Conservation (phyloP, 78 protist genomes). For the Dictyostelium brefeldianum region DNA sequence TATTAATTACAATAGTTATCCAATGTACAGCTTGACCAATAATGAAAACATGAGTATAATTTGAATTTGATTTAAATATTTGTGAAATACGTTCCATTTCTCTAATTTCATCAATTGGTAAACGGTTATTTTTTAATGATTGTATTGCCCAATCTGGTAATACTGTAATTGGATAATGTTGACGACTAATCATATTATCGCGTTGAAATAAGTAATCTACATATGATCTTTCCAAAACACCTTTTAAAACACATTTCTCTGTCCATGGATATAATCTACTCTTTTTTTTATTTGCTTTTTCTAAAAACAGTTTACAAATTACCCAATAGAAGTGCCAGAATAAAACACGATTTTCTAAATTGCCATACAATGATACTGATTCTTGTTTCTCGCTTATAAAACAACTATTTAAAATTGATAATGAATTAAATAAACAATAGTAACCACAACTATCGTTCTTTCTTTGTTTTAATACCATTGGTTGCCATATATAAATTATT, state of each 20-base stretch:
- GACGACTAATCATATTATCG: slow-evolving; percentile 45
- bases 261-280: slow-evolving; percentile 56
- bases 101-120: slow-evolving; percentile 48
- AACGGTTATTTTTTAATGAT: slow-evolving; percentile 50
- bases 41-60: slow-evolving; percentile 61
- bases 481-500: slow-evolving; percentile 60
- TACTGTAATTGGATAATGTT: slow-evolving; percentile 66
- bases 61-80: slow-evolving; percentile 10
- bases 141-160: slow-evolving; percentile 60
- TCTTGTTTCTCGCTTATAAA: neutral
- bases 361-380: neutral
- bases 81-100: slow-evolving; percentile 23
- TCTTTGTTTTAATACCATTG: slow-evolving; percentile 59
- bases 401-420: slow-evolving; percentile 22
- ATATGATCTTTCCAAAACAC: slow-evolving; percentile 65
- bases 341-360: slow-evolving; percentile 8
- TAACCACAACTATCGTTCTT: slow-evolving; percentile 81
- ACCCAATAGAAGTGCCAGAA: slow-evolving; percentile 60
- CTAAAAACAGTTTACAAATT: slow-evolving; percentile 2
- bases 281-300: slow-evolving; percentile 33
- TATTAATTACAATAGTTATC: slow-evolving; percentile 62
- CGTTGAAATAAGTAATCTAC: slow-evolving; percentile 40
- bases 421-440: slow-evolving; percentile 66
- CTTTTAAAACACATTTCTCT: slow-evolving; percentile 64
- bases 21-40: slow-evolving; percentile 73